Evolutionary conservation across 1,139 yeast species (phyloP).

Genomic region (Taphrina populina): DNA sequence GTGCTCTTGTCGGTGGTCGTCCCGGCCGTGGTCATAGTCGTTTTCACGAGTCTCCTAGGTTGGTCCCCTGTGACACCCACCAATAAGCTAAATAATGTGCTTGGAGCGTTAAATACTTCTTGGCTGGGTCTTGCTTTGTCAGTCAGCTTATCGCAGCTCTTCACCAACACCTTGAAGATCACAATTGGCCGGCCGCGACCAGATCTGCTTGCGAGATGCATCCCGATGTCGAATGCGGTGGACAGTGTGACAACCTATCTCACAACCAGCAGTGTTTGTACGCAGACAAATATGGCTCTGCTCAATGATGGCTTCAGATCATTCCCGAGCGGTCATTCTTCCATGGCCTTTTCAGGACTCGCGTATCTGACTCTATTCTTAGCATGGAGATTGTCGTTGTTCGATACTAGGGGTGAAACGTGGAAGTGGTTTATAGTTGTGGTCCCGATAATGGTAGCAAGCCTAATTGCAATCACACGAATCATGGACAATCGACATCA

Average conservation of each 20-base stretch:
- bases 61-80: no score
- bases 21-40: constrained; percentile 49
- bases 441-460: constrained; percentile 58
- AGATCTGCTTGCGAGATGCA: constrained; percentile 71
- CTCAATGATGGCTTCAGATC: constrained; percentile 71
- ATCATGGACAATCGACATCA: constrained; percentile 49
- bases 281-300: constrained; percentile 46
- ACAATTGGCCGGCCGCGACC: constrained; percentile 77
- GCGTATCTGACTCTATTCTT: constrained; percentile 65
- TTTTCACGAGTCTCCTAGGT: constrained; percentile 42
- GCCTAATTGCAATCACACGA: constrained; percentile 65
- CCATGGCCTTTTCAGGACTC: constrained; percentile 57
- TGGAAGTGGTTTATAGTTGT: constrained; percentile 55
- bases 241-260: constrained; percentile 20
- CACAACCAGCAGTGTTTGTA: constrained; percentile 43
- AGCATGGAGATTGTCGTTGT: constrained; percentile 59
- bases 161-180: constrained; percentile 68
- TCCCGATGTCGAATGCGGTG: constrained; percentile 47
- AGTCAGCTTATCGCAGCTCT: constrained; percentile 52
- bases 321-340: constrained; percentile 66
- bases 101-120: constrained; percentile 51
- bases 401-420: constrained; percentile 51
- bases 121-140: constrained; percentile 57
- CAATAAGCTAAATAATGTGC: constrained; percentile 14
- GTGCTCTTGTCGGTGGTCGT: constrained; percentile 48